phyloP scores from a whole-genome alignment of 1,284 basidiomycete species.

The Puccinia triticina region DNA sequence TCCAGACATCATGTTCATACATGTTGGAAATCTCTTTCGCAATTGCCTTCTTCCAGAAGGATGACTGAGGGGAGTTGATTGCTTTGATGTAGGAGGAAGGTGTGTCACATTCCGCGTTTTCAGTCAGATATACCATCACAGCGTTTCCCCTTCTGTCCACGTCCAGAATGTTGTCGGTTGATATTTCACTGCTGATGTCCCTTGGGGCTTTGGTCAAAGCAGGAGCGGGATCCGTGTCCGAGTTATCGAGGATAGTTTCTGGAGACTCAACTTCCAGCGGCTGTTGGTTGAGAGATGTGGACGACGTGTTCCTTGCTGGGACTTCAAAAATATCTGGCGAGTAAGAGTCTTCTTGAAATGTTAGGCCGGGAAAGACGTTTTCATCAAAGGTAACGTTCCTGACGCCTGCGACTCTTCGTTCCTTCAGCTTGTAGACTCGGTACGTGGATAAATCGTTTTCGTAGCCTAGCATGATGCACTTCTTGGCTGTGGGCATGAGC shows the following conservation, averaged over 20 bases:
- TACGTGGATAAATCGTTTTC: not conserved
- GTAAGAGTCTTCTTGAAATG: not conserved
- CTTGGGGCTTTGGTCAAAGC: too few species aligned
- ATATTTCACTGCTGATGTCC: not conserved
- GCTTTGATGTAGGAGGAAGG: not conserved
- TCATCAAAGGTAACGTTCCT: not conserved
- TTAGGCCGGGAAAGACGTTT: not conserved
- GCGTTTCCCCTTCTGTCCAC: not conserved
- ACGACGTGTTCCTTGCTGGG: too few species aligned
- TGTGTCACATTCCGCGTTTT: not conserved
- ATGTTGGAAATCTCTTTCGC: not conserved
- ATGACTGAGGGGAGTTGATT: not conserved
- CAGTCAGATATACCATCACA: not conserved
- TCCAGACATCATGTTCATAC: not conserved
- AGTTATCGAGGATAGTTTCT: too few species aligned
- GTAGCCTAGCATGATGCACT: not conserved
- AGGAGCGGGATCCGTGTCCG: too few species aligned
- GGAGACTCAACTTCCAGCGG: too few species aligned
- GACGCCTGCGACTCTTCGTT: not conserved
- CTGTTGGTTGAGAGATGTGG: too few species aligned
- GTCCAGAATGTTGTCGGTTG: not conserved
- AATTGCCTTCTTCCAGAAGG: constrained; percentile 9
- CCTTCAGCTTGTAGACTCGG: not conserved
- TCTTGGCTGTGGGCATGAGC: not conserved
- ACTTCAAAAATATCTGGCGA: too few species aligned